These are phyloP conservation scores for Monilinia polystroma DNA, from an alignment of 2,329 filamentous ascomycete genomes.

Conservation along the genomic window DNA sequence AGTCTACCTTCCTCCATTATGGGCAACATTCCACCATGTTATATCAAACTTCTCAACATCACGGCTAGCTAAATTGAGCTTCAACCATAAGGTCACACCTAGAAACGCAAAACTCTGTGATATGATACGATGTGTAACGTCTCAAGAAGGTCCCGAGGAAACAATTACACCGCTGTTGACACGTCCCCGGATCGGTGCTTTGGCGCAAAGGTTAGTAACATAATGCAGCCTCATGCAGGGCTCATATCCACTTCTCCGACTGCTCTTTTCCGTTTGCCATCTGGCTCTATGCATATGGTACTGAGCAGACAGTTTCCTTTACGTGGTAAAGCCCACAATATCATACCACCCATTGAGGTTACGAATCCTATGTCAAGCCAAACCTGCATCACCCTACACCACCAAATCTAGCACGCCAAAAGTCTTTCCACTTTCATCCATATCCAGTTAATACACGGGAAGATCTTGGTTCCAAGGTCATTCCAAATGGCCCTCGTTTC, in stretches of 20 bases:
- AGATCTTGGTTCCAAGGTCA: not conserved
- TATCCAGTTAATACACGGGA: slow-evolving; percentile 1
- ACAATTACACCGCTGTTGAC: not conserved
- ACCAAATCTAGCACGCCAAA: slow-evolving; percentile 3
- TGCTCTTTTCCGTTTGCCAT: not conserved
- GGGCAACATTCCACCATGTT: not conserved
- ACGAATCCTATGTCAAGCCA: slow-evolving; percentile 4
- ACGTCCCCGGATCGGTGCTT: not conserved
- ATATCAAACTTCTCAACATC: not conserved
- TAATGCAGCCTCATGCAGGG: not conserved
- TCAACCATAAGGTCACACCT: not conserved
- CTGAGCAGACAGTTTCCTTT: slow-evolving; percentile 9
- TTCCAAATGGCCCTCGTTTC: not conserved
- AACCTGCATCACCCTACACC: slow-evolving; percentile 13
- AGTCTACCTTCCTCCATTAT: not conserved
- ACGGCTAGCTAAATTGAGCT: not conserved
- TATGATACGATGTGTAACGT: not conserved
- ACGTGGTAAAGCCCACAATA: slow-evolving; percentile 3
- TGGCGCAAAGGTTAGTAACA: not conserved
- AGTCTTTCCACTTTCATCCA: slow-evolving; percentile 1
- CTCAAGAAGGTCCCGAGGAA: not conserved
- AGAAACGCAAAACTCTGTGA: not conserved
- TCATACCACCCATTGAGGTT: slow-evolving; percentile 2
- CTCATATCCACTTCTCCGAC: not conserved
- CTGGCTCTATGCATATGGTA: not conserved